A percentile compares a stretch with the other conserved stretches of the same genome.
phyloP scores from a whole-genome alignment of 345 rosid genomes.

The Populus ilicifolia region DNA sequence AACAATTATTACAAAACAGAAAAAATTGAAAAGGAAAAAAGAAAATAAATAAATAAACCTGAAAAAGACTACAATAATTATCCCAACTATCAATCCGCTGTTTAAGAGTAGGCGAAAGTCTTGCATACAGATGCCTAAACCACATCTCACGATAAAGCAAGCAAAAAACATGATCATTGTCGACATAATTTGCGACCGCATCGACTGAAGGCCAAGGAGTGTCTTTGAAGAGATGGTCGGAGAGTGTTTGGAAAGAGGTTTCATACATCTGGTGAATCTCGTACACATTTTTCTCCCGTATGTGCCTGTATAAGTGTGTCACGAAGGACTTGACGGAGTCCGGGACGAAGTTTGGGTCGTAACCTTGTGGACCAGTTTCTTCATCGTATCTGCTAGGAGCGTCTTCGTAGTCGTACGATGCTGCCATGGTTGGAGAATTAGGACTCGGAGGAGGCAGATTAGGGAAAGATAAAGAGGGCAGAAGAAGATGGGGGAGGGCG shows the following conservation, averaged over 20 bases:
- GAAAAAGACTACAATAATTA: constrained; percentile 85
- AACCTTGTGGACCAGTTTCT: constrained; percentile 22
- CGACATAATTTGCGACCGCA: constrained; percentile 81
- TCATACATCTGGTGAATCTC: constrained; percentile 99
- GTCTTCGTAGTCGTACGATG: constrained; percentile 54
- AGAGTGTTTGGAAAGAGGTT: constrained; percentile 84
- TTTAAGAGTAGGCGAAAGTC: constrained; percentile 76
- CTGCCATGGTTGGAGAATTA: constrained; percentile 42
- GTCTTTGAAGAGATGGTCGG: constrained; percentile 86
- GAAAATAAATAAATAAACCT: constrained; percentile 26
- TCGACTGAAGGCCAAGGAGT: constrained; percentile 97
- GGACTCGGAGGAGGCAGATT: neutral
- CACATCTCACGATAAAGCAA: constrained; percentile 98
- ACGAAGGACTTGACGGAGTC: constrained; percentile 92
- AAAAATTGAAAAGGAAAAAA: neutral
- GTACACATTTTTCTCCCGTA: constrained; percentile 95
- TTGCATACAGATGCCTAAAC: constrained; percentile 89
- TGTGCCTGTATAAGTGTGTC: constrained; percentile 87
- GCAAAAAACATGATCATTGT: constrained; percentile 92
- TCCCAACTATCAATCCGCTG: constrained; percentile 99
- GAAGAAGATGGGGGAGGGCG: neutral
- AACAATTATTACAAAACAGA: neutral
- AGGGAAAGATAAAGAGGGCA: neutral
- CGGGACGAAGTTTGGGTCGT: constrained; percentile 92
- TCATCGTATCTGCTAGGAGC: constrained; percentile 15